phyloP scores from a whole-genome alignment of 352 stramenopile species.

The Plasmopara muralis region DNA sequence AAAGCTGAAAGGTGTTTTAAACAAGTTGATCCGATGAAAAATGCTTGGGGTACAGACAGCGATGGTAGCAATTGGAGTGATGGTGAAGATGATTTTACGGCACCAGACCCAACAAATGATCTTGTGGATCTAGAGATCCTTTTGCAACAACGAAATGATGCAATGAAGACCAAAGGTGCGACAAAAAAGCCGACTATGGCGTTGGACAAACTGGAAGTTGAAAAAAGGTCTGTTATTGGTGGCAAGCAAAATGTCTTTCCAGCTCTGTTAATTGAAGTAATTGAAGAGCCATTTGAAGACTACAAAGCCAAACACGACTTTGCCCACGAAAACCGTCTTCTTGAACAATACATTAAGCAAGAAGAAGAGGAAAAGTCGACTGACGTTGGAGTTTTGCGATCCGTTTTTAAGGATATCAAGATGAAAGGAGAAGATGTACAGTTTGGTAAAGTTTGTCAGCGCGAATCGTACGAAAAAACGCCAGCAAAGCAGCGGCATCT shows the following conservation, averaged over 20 bases:
- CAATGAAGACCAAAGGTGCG: conserved; percentile 30
- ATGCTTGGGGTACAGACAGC: conserved; percentile 34
- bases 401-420: conserved; percentile 48
- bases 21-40: conserved; percentile 16
- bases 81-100: conserved; percentile 32
- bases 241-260: conserved; percentile 36
- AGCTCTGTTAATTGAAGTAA: conserved; percentile 58
- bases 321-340: conserved; percentile 59
- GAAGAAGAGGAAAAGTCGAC: conserved; percentile 75
- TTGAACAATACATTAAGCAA: conserved; percentile 74
- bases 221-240: conserved; percentile 2
- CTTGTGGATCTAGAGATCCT: conserved; percentile 57
- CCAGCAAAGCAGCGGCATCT: conserved; percentile 65
- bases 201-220: conserved; percentile 4
- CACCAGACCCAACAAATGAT: conserved; percentile 10
- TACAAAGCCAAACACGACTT: conserved; percentile 59
- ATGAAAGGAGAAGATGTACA: conserved; percentile 26
- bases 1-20: conserved; percentile 13
- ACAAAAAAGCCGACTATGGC: conserved; percentile 5
- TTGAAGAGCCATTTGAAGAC: conserved; percentile 71
- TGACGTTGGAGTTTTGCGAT: conserved; percentile 51
- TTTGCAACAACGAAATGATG: conserved; percentile 62
- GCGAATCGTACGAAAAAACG: conserved; percentile 78
- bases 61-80: conserved; percentile 76
- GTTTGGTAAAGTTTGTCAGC: conserved; percentile 9